Conservation (phyloP, 2,329 filamentous ascomycete species). For the Calonectria crousiana region DNA sequence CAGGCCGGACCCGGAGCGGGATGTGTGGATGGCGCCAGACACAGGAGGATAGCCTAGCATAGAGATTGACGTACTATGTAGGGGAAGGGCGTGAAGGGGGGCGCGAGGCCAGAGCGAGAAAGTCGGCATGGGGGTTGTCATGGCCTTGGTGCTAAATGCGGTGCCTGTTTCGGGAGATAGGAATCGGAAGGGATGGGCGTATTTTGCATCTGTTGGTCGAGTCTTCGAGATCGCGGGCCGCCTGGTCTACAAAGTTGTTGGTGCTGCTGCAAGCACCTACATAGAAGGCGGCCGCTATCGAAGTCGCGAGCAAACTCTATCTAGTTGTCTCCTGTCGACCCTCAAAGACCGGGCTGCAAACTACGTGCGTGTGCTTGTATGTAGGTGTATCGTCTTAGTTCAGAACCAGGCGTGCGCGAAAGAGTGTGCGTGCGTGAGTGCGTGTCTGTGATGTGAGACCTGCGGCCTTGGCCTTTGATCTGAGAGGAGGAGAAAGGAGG, state of each 20-base stretch:
- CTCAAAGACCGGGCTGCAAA: background rate
- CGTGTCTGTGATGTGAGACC: background rate
- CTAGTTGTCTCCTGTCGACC: background rate
- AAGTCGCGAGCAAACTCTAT: conserved; percentile 15
- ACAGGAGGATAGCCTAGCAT: background rate
- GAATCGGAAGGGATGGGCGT: conserved; percentile 20
- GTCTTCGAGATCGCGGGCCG: conserved; percentile 13
- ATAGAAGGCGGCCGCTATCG: background rate
- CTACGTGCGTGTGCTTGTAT: background rate
- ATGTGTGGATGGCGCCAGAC: conserved; percentile 10
- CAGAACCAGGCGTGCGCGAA: background rate
- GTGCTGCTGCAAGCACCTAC: background rate
- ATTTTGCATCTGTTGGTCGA: conserved; percentile 15
- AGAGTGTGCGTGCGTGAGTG: background rate
- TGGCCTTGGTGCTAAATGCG: conserved; percentile 19
- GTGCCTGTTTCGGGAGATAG: conserved; percentile 26
- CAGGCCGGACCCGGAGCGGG: background rate
- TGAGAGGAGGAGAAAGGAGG: conserved; percentile 1
- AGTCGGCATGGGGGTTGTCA: conserved; percentile 31
- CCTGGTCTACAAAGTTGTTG: background rate
- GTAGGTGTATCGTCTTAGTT: background rate
- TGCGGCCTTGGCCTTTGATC: background rate
- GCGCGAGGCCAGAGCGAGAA: conserved; percentile 25
- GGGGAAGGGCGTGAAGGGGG: conserved; percentile 10
- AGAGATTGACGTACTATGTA: background rate